Evolutionary conservation across 139 green algal genomes (phyloP).

Genomic region (Nannochloris sp.): DNA sequence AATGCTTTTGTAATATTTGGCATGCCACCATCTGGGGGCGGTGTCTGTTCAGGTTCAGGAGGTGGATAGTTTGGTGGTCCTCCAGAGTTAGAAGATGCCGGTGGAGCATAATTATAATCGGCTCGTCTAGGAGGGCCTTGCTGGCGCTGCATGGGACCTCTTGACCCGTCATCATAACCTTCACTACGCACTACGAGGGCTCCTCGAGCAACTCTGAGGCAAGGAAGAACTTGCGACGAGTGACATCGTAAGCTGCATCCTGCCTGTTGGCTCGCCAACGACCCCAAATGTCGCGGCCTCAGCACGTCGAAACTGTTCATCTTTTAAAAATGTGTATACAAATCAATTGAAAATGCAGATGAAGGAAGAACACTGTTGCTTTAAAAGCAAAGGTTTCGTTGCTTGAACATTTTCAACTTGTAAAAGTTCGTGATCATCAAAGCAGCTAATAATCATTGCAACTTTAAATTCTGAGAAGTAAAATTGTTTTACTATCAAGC

Average conservation of each 20-base stretch:
- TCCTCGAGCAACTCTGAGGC: not conserved
- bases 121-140: not conserved
- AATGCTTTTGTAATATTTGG: conserved; percentile 49
- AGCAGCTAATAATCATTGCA: no score
- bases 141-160: not conserved
- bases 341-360: not conserved
- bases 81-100: conserved; percentile 1
- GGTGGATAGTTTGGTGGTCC: not conserved
- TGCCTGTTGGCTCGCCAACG: not conserved
- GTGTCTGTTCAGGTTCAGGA: not conserved
- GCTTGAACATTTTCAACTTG: no score
- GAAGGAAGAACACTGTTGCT: no score
- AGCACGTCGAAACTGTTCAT: not conserved
- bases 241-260: not conserved
- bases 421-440: no score
- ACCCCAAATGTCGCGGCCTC: not conserved
- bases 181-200: not conserved
- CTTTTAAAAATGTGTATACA: not conserved
- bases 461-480: no score
- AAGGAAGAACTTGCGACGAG: not conserved
- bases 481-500: no score
- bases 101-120: conserved; percentile 18
- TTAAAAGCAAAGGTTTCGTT: no score
- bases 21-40: conserved; percentile 5
- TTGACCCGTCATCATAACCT: not conserved